These are phyloP conservation scores for Trichophaea hybrida DNA, from an alignment of 2,329 filamentous ascomycete genomes.

Conservation along the genomic window DNA sequence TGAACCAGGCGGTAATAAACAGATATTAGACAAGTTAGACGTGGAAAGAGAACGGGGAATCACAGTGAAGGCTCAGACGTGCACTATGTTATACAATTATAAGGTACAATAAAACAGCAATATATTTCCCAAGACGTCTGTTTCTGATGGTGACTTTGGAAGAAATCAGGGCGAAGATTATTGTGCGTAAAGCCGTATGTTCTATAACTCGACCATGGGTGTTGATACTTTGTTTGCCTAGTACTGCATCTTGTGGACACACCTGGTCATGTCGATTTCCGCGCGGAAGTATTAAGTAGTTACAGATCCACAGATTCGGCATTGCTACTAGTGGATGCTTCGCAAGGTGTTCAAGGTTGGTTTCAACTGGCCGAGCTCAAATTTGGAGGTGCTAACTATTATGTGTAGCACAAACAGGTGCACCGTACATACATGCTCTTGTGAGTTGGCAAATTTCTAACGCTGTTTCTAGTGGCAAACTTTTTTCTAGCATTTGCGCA, in stretches of 20 bases:
- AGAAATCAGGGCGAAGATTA: constrained; percentile 55
- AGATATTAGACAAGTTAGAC: constrained; percentile 92
- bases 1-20: constrained; percentile 69
- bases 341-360: constrained; percentile 62
- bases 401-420: constrained; percentile 53
- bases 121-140: background rate
- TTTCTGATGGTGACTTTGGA: constrained; percentile 1
- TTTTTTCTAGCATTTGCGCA: constrained; percentile 96
- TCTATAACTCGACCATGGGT: background rate
- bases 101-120: constrained; percentile 29
- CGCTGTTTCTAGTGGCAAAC: constrained; percentile 55
- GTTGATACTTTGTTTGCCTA: background rate
- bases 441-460: background rate
- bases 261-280: constrained; percentile 92
- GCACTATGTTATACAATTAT: constrained; percentile 90
- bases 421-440: background rate
- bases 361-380: background rate
- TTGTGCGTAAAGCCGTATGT: constrained; percentile 25
- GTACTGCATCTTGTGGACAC: constrained; percentile 90
- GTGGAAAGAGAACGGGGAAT: constrained; percentile 93
- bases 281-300: constrained; percentile 85
- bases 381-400: background rate
- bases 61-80: constrained; percentile 97
- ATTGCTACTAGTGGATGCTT: constrained; percentile 71
- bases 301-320: constrained; percentile 95